phyloP scores from a whole-genome alignment of 768 basidiomycete genomes.

The Melanogaster broomeanus region DNA sequence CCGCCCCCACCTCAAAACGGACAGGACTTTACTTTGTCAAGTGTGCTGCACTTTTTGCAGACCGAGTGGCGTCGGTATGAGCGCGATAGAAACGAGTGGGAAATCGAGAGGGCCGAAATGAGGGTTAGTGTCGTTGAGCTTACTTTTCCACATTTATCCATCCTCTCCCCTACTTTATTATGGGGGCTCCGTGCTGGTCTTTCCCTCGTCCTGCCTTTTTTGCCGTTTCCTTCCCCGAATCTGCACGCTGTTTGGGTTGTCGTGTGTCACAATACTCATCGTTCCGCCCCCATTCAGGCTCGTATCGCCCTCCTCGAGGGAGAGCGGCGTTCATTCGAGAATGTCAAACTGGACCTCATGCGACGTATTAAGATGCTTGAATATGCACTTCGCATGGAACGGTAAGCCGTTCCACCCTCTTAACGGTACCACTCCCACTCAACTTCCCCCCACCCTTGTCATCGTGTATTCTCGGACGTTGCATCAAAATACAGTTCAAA shows the following conservation, averaged over 20 bases:
- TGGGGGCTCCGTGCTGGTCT: not conserved
- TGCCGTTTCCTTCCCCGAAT: no score
- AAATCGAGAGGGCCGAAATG: conserved; percentile 99
- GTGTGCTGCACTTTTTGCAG: conserved; percentile 95
- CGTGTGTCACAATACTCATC: conserved; percentile 21
- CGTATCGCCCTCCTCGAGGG: conserved; percentile 97
- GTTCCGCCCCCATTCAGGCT: conserved; percentile 53
- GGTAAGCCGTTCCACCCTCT: conserved; percentile 53
- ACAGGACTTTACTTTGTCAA: conserved; percentile 91
- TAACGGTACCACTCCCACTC: not conserved
- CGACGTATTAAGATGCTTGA: conserved; percentile 99
- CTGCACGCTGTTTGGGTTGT: conserved; percentile 34
- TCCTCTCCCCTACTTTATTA: not conserved
- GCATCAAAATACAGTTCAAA: conserved; percentile 58
- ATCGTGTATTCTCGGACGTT: conserved; percentile 32
- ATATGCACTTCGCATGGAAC: conserved; percentile 93
- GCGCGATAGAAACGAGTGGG: conserved; percentile 99
- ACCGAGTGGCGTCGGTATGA: conserved; percentile 98
- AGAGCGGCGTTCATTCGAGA: conserved; percentile 95
- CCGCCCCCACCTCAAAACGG: conserved; percentile 83
- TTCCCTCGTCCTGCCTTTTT: no score
- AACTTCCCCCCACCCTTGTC: conserved; percentile 22
- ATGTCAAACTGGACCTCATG: conserved; percentile 93
- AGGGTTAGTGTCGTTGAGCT: conserved; percentile 59
- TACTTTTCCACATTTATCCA: not conserved